Conservation (phyloP, 352 stramenopile genomes). For the Phytophthora sojae region DNA sequence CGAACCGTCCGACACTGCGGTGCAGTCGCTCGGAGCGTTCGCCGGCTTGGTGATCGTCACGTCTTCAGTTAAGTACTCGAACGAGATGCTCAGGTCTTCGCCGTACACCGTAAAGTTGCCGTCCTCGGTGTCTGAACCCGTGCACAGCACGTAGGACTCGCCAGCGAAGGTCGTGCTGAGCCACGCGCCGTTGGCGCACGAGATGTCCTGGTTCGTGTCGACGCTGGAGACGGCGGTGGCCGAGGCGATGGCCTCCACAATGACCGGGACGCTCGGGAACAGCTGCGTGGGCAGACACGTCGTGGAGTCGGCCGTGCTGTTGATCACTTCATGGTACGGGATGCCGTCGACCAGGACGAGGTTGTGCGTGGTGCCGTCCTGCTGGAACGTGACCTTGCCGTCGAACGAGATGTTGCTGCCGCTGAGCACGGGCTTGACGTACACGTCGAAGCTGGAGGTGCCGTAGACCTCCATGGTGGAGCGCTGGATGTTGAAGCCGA, state of each 20-base stretch:
- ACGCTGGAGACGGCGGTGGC: constrained; percentile 43
- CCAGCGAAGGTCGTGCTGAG: constrained; percentile 51
- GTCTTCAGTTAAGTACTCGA: constrained; percentile 38
- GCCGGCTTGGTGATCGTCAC: constrained; percentile 35
- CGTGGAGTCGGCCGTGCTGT: constrained; percentile 23
- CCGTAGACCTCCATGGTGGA: constrained; percentile 61
- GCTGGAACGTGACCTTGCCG: constrained; percentile 43
- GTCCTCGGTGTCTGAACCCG: constrained; percentile 23
- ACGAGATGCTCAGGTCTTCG: constrained; percentile 48
- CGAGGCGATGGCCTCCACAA: constrained; percentile 42
- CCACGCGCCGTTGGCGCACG: constrained; percentile 45
- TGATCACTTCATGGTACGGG: constrained; percentile 41
- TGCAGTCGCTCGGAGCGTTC: constrained; percentile 38
- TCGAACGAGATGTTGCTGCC: constrained; percentile 48
- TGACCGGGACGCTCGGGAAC: constrained; percentile 39
- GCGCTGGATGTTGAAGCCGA: constrained; percentile 60
- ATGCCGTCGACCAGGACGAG: constrained; percentile 52
- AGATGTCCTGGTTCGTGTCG: constrained; percentile 51
- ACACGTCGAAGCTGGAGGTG: constrained; percentile 49
- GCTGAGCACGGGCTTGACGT: constrained; percentile 46
- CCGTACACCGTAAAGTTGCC: constrained; percentile 49
- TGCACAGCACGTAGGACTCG: constrained; percentile 60
- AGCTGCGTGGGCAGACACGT: constrained; percentile 36
- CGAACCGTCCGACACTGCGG: constrained; percentile 25
- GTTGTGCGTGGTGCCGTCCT: constrained; percentile 46